Evolutionary conservation across 139 green algal genomes (phyloP), one percentile per base, ranked within the genome.

Genomic region (Chlamydomonas sp.): DNA sequence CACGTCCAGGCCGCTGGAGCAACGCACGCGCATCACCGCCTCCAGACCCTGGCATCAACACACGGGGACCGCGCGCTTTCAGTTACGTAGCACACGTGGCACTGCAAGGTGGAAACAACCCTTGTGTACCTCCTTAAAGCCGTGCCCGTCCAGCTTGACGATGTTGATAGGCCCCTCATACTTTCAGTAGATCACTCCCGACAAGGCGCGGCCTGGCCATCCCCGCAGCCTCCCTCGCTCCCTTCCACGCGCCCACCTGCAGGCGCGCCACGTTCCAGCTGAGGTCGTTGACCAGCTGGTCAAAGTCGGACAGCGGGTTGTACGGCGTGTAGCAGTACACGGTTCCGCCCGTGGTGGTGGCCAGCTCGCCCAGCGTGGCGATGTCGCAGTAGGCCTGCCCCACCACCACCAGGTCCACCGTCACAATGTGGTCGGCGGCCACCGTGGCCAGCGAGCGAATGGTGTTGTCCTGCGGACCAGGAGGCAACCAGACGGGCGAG

Each of bases 261-360:
- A 93, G 96, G 69, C 96, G 90, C 57, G 84, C 84, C 20, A 97
- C 80, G 76, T 96, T 96, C 96, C 96, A 98, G 64, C 93, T 91
- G 59, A 98, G 93, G 92, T 98, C 96, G 89, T 98, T 98, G 68
- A 94, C 82, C 58, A 98, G 91, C 89, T 95, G 92, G 88, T 96
- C 95, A 57, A 93, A 92, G 91, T 98, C 94, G n/a, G 92, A 64
- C 3, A 84, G n/a, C 3, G 94, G 86, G 18, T 78, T 90, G 89
- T 96, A 99, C 68, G 93, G 93, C 63, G 80, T 77, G 91, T 98
- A 98, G 80, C 94, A 89, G 91, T 98, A 96, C 81, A 99, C 78
- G 62, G 89, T 93, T 63, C 96, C 96, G 58, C 91, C 91, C 0
- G 96, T 98, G 78, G 72, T 89, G n/a, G 91, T 75, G 18, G 80